These are phyloP conservation scores for Euphorbia pulcherrima DNA, from an alignment of 345 rosid genomes.

Conservation along the genomic window DNA sequence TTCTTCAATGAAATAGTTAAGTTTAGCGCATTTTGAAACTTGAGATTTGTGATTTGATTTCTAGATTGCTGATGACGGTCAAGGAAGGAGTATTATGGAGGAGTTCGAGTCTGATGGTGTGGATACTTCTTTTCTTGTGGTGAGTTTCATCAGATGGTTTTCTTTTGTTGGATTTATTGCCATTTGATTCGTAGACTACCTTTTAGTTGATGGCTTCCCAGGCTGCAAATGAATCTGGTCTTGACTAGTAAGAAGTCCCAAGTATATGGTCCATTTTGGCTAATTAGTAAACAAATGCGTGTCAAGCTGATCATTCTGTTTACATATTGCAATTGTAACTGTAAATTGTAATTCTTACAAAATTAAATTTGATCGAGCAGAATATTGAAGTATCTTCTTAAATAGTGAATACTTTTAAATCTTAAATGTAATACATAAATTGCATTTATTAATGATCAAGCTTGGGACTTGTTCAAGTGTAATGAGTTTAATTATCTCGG, in stretches of 20 bases:
- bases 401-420: not conserved
- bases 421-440: not conserved
- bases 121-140: slow-evolving; percentile 40
- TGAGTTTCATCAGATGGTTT: slow-evolving; percentile 12
- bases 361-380: not conserved
- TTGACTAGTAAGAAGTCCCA: not conserved
- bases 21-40: not conserved
- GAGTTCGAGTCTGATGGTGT: slow-evolving; percentile 38
- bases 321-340: not conserved
- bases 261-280: not conserved
- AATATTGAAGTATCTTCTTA: not conserved
- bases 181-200: not conserved
- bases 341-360: not conserved
- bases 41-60: not conserved
- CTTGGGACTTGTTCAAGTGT: not conserved
- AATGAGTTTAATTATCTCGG: not conserved
- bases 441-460: not conserved
- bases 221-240: not conserved
- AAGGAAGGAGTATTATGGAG: slow-evolving; percentile 29
- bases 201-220: not conserved
- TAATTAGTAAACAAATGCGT: not conserved
- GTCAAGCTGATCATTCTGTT: not conserved
- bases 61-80: slow-evolving; percentile 38
- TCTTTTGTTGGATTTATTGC: not conserved
- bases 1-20: not conserved